Evolutionary conservation across 805 yeast species (phyloP).

Genomic region (Torulaspora delbrueckii): DNA sequence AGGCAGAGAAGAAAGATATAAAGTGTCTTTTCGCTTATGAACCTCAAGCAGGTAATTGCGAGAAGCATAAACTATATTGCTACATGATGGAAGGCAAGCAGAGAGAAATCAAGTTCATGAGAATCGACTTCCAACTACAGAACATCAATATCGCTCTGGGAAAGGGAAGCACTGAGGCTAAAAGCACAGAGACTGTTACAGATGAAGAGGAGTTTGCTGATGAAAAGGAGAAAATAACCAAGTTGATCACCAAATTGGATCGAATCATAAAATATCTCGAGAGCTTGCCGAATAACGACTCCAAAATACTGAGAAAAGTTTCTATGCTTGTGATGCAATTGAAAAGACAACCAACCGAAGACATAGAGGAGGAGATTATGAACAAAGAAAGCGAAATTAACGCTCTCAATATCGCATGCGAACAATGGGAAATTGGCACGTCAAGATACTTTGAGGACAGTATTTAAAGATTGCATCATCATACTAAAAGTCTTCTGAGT

Average conservation of each 20-base stretch:
- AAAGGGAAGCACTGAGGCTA: not conserved
- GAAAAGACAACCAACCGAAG: slow-evolving; percentile 20
- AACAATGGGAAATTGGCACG: slow-evolving; percentile 28
- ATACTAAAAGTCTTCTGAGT: slow-evolving; percentile 67
- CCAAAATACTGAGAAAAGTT: slow-evolving; percentile 18
- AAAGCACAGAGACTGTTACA: not conserved
- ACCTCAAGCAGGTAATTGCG: slow-evolving; percentile 8
- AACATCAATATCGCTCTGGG: not conserved
- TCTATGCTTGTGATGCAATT: slow-evolving; percentile 22
- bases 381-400: slow-evolving; percentile 27
- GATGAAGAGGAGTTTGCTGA: slow-evolving; percentile 7
- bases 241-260: slow-evolving; percentile 16
- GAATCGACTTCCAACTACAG: slow-evolving; percentile 4
- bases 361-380: slow-evolving; percentile 25
- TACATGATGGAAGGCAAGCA: not conserved
- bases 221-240: not conserved
- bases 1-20: not conserved
- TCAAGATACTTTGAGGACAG: not conserved
- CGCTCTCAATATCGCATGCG: slow-evolving; percentile 22
- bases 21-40: slow-evolving; percentile 13
- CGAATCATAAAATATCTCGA: slow-evolving; percentile 21
- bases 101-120: not conserved
- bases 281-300: not conserved
- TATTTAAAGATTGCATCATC: slow-evolving; percentile 7
- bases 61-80: slow-evolving; percentile 2